Evolutionary conservation across 306 rosid species (phyloP).

Genomic region (Senna tora): DNA sequence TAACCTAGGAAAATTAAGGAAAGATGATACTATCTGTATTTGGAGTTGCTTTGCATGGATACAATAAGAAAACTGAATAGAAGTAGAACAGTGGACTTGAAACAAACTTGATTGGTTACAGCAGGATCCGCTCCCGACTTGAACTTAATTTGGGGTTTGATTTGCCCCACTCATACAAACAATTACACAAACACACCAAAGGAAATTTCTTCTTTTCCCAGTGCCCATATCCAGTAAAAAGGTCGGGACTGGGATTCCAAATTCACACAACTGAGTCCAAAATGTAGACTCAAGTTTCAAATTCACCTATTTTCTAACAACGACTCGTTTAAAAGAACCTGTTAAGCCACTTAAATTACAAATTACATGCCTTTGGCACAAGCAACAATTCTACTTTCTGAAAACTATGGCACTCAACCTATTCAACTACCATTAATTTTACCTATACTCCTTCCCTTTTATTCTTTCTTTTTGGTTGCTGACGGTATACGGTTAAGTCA

Average conservation of each 20-base stretch:
- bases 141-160: slow-evolving; percentile 53
- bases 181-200: slow-evolving; percentile 47
- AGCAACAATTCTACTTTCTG: slow-evolving; percentile 44
- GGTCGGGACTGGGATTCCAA: slow-evolving; percentile 58
- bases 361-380: slow-evolving; percentile 66
- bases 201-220: slow-evolving; percentile 43
- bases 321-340: slow-evolving; percentile 40
- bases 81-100: slow-evolving; percentile 25
- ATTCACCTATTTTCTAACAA: slow-evolving; percentile 49
- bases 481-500: slow-evolving; percentile 41
- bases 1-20: too few species aligned
- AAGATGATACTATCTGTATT: too few species aligned
- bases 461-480: slow-evolving; percentile 47
- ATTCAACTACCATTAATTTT: slow-evolving; percentile 34
- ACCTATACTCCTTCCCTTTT: slow-evolving; percentile 43
- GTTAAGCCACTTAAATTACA: slow-evolving; percentile 39
- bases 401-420: slow-evolving; percentile 49
- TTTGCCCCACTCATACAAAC: slow-evolving; percentile 52
- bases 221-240: slow-evolving; percentile 68
- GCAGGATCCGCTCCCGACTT: slow-evolving; percentile 75
- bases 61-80: slow-evolving; percentile 8
- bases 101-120: slow-evolving; percentile 43
- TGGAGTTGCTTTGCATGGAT: neutral
- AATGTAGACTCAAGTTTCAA: slow-evolving; percentile 55
- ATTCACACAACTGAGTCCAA: slow-evolving; percentile 56